Conservation (phyloP, 129 eudicot species). For the Pittosporum tobira region DNA sequence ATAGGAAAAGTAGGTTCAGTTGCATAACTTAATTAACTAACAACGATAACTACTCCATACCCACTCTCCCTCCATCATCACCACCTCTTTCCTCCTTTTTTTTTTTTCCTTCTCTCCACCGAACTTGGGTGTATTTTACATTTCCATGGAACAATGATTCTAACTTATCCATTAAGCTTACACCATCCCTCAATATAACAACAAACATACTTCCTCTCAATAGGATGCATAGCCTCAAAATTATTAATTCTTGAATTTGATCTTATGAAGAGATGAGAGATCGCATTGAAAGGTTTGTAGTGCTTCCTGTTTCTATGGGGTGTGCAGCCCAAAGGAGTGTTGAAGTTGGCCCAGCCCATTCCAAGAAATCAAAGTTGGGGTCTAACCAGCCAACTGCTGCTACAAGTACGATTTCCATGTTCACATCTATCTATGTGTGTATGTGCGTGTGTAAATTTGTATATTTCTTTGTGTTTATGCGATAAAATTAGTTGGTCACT, state of each 20-base stretch:
- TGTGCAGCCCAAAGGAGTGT: constrained; percentile 45
- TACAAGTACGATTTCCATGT: constrained; percentile 29
- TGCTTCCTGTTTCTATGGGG: constrained; percentile 52
- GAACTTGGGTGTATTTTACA: constrained; percentile 14
- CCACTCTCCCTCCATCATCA: constrained; percentile 17
- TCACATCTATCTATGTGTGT: neutral
- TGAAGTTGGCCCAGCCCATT: constrained; percentile 24
- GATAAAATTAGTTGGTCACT: constrained; percentile 1
- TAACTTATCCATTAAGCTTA: constrained; percentile 36
- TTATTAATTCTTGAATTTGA: constrained; percentile 3
- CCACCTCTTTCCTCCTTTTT: constrained; percentile 5
- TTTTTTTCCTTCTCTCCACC: constrained; percentile 18
- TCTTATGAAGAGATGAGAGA: constrained; percentile 34
- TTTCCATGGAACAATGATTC: constrained; percentile 32
- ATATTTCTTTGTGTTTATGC: constrained; percentile 1
- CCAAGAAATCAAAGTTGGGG: constrained; percentile 15
- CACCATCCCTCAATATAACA: constrained; percentile 14
- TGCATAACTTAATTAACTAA: constrained; percentile 61
- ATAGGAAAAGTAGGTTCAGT: constrained; percentile 45
- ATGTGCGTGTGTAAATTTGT: neutral
- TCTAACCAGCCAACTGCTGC: constrained; percentile 10
- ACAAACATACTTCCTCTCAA: neutral
- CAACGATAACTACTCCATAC: constrained; percentile 30
- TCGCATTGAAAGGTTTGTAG: constrained; percentile 29
- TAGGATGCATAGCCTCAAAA: neutral